These are phyloP conservation scores for Penicillium silybi DNA, from an alignment of 495 filamentous ascomycete genomes.

Conservation along the genomic window DNA sequence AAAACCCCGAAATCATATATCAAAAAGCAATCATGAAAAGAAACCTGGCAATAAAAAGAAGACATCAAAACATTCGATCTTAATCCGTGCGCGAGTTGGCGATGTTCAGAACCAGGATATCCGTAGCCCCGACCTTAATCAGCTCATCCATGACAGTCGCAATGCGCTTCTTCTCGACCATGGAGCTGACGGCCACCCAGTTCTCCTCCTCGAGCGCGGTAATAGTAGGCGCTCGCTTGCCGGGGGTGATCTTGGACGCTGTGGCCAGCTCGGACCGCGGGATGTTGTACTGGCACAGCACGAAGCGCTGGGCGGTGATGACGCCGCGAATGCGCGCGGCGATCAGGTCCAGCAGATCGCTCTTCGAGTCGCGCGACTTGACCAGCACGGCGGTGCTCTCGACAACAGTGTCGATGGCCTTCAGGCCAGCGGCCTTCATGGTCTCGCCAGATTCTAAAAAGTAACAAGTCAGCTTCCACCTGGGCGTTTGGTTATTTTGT, in stretches of 20 bases:
- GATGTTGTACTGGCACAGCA: slow-evolving; percentile 96
- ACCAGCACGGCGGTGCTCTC: slow-evolving; percentile 84
- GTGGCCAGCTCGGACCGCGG: slow-evolving; percentile 58
- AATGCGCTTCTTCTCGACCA: slow-evolving; percentile 89
- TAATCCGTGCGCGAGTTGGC: slow-evolving; percentile 70
- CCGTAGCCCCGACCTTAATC: slow-evolving; percentile 71
- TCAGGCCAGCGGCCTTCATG: slow-evolving; percentile 95
- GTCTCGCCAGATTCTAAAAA: slow-evolving; percentile 89
- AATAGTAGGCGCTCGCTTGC: slow-evolving; percentile 90
- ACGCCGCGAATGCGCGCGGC: slow-evolving; percentile 81
- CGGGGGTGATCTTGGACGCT: slow-evolving; percentile 81
- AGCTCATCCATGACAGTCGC: slow-evolving; percentile 90
- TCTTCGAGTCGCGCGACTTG: slow-evolving; percentile 82
- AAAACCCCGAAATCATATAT: slow-evolving; percentile 7
- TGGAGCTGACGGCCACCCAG: slow-evolving; percentile 90
- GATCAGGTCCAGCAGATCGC: slow-evolving; percentile 77
- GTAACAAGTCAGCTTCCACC: not conserved
- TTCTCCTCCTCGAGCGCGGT: slow-evolving; percentile 79
- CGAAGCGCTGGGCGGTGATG: slow-evolving; percentile 92
- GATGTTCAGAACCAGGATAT: slow-evolving; percentile 85
- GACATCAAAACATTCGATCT: slow-evolving; percentile 10
- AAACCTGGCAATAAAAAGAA: not conserved
- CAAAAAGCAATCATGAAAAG: slow-evolving; percentile 1
- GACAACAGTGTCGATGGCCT: slow-evolving; percentile 90
- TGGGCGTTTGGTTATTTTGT: not conserved